A percentile compares a stretch with the other conserved stretches of the same genome.
Evolutionary conservation across 2,329 filamentous ascomycete genomes (phyloP).

Genomic region (Pseudopithomyces maydicus): DNA sequence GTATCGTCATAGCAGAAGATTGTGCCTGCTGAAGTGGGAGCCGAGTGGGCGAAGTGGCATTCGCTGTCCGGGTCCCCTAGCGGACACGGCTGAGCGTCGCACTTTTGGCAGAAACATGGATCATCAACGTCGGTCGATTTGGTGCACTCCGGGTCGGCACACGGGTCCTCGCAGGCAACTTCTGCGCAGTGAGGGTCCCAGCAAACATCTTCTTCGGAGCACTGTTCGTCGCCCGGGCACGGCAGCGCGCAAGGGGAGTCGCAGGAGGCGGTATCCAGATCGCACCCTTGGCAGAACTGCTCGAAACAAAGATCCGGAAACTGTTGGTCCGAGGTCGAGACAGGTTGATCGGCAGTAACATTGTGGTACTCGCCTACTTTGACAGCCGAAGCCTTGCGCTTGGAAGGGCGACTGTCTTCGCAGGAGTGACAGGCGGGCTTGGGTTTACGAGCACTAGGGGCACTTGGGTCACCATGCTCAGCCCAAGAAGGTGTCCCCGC

Average conservation of each 20-base stretch:
- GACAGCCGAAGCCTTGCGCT: slow-evolving; percentile 38
- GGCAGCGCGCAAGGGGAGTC: slow-evolving; percentile 24
- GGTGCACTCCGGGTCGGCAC: slow-evolving; percentile 42
- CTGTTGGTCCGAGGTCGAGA: slow-evolving; percentile 28
- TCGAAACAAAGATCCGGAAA: slow-evolving; percentile 42
- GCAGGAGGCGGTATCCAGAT: slow-evolving; percentile 29
- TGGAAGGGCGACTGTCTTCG: slow-evolving; percentile 34
- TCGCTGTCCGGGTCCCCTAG: slow-evolving; percentile 35
- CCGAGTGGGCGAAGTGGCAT: slow-evolving; percentile 41
- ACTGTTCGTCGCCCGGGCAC: slow-evolving; percentile 36
- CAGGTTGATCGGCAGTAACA: slow-evolving; percentile 19
- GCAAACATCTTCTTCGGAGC: slow-evolving; percentile 37
- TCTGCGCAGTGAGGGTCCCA: slow-evolving; percentile 44
- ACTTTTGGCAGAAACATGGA: slow-evolving; percentile 43
- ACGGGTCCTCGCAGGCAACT: slow-evolving; percentile 35
- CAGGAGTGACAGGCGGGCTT: slow-evolving; percentile 31
- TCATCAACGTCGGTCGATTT: slow-evolving; percentile 35
- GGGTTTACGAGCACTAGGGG: slow-evolving; percentile 13
- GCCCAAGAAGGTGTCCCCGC: slow-evolving; percentile 21
- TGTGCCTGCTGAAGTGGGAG: slow-evolving; percentile 34
- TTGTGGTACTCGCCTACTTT: slow-evolving; percentile 39
- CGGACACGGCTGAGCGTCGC: slow-evolving; percentile 36
- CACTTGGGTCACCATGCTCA: slow-evolving; percentile 33
- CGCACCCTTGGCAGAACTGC: slow-evolving; percentile 43
- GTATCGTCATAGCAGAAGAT: slow-evolving; percentile 42